Percentiles rank a stretch among this genome's conserved stretches.
Evolutionary conservation across 176 grass and related monocot species (phyloP).

Genomic region (Eleusine coracana): DNA sequence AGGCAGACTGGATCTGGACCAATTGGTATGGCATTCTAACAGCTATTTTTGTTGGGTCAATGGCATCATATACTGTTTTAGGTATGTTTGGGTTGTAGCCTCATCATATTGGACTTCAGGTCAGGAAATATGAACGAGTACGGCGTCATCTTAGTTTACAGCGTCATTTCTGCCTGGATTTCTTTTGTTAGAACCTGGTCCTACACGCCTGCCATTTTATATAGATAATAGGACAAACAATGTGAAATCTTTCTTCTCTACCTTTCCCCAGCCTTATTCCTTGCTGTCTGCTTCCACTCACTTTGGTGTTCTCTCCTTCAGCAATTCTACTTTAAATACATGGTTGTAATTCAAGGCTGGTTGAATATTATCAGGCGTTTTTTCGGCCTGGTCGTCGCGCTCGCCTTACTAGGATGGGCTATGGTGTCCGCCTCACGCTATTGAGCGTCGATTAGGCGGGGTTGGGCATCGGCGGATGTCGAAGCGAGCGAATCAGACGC

Average conservation of each 20-base stretch:
- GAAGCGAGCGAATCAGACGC: too few relatives aligned
- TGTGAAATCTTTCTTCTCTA: neutral
- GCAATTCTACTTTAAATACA: neutral
- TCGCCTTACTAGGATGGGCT: too few relatives aligned
- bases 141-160: neutral
- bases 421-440: too few relatives aligned
- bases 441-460: too few relatives aligned
- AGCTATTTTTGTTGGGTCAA: neutral
- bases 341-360: neutral
- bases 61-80: conserved; percentile 1
- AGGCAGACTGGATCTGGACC: conserved; percentile 85
- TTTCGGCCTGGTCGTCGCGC: too few relatives aligned
- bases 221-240: neutral
- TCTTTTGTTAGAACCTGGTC: neutral
- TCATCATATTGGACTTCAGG: neutral
- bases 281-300: neutral
- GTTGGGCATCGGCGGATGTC: too few relatives aligned
- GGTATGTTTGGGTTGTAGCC: conserved; percentile 7
- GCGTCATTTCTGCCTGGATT: neutral
- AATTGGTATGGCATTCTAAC: conserved; percentile 54
- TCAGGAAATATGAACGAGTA: neutral
- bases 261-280: neutral
- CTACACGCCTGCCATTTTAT: neutral
- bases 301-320: neutral
- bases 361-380: neutral